Percentiles rank a stretch among this genome's conserved stretches.
These are phyloP conservation scores for Moringa oleifera DNA, from an alignment of 345 rosid genomes.

Conservation along the genomic window DNA sequence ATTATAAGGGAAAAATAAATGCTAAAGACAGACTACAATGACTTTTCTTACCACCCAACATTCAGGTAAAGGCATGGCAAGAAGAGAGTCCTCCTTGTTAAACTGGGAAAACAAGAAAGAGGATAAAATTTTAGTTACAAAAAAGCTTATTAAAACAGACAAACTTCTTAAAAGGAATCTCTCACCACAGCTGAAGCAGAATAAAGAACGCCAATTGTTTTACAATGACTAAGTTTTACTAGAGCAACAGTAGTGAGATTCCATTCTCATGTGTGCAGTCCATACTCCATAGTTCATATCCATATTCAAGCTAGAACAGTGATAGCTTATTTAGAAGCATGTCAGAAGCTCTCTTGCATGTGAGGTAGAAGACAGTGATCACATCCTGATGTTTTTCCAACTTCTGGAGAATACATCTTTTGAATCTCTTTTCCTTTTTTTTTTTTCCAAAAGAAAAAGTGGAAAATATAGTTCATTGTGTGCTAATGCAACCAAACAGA, in stretches of 20 bases:
- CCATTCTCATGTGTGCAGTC: background rate
- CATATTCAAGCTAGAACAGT: background rate
- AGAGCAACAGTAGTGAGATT: background rate
- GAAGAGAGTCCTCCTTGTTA: slow-evolving; percentile 57
- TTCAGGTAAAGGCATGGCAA: slow-evolving; percentile 69
- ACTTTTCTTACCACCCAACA: slow-evolving; percentile 84
- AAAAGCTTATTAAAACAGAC: slow-evolving; percentile 2
- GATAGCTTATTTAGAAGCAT: background rate
- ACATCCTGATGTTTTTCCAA: background rate
- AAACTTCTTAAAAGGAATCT: background rate
- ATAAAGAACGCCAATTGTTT: too few species aligned
- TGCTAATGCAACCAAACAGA: too few species aligned
- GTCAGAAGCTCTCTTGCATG: background rate
- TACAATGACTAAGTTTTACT: background rate
- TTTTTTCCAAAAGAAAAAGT: too few species aligned
- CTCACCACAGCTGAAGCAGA: background rate
- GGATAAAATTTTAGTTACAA: slow-evolving; percentile 9
- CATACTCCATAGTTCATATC: background rate
- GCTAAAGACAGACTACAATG: background rate
- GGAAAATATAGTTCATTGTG: too few species aligned
- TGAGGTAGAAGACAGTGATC: background rate
- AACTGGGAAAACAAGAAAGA: slow-evolving; percentile 40
- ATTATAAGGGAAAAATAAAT: background rate
- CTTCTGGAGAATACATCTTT: background rate
- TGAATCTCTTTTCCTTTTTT: background rate